Evolutionary conservation across 179 eudicot genomes (phyloP).

Genomic region (Kewa caespitosa): DNA sequence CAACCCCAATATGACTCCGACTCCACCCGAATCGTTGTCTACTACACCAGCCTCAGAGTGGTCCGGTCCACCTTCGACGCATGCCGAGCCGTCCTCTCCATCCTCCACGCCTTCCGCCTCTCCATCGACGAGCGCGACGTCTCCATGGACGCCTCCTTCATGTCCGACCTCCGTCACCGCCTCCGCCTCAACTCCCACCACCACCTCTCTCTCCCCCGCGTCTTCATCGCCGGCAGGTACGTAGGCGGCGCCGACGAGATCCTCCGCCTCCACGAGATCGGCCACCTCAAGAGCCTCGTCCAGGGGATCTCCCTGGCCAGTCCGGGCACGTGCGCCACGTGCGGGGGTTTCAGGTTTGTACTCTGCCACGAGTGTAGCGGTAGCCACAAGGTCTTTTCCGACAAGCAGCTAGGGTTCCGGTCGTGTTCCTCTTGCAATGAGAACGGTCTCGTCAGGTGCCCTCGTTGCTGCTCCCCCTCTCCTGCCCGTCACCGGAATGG

Average conservation of each 20-base stretch:
- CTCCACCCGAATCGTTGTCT: slow-evolving; percentile 51
- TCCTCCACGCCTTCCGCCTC: slow-evolving; percentile 56
- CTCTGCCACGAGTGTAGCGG: slow-evolving; percentile 69
- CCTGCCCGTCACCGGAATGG: slow-evolving; percentile 13
- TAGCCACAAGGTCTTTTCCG: slow-evolving; percentile 60
- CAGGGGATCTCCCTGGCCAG: slow-evolving; percentile 42
- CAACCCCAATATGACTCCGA: slow-evolving; percentile 31
- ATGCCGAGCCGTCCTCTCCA: slow-evolving; percentile 54
- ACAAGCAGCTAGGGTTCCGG: slow-evolving; percentile 57
- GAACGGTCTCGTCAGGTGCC: slow-evolving; percentile 81
- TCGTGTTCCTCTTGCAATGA: slow-evolving; percentile 62
- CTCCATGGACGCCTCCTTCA: slow-evolving; percentile 54
- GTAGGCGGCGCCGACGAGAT: slow-evolving; percentile 85
- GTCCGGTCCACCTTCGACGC: slow-evolving; percentile 73
- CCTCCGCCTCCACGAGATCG: slow-evolving; percentile 57
- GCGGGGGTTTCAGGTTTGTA: slow-evolving; percentile 66
- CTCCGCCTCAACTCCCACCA: slow-evolving; percentile 28
- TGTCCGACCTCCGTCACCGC: slow-evolving; percentile 51
- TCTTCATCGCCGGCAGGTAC: slow-evolving; percentile 69
- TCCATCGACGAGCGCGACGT: slow-evolving; percentile 75
- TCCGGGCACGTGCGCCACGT: slow-evolving; percentile 49
- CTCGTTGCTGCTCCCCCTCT: slow-evolving; percentile 36
- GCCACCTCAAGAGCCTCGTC: slow-evolving; percentile 61
- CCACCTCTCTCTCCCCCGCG: slow-evolving; percentile 44
- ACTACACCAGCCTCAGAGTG: slow-evolving; percentile 71